Conservation (phyloP, 2,329 filamentous ascomycete genomes). For the Sarocladium strictum region DNA sequence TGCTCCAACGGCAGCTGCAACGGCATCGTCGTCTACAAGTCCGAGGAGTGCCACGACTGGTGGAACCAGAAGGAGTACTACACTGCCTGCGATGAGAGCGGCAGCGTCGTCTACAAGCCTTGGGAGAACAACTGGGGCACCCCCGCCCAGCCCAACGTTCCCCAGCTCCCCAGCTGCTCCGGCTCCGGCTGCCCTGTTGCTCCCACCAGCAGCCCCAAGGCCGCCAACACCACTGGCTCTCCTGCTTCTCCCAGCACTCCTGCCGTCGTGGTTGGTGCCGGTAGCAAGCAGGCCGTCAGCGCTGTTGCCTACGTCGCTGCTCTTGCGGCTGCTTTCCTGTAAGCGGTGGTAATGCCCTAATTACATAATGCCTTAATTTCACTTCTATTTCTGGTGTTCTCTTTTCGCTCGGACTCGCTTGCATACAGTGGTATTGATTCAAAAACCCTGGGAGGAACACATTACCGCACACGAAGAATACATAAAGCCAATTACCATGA, state of each 20-base stretch:
- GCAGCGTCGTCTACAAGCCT: constrained; percentile 17
- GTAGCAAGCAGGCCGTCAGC: constrained; percentile 17
- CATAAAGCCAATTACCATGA: too few relatives aligned
- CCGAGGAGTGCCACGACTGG: constrained; percentile 15
- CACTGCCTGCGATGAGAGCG: constrained; percentile 12
- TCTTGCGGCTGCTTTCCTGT: constrained; percentile 15
- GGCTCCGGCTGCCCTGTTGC: background rate
- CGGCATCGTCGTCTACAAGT: constrained; percentile 18
- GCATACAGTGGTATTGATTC: too few relatives aligned
- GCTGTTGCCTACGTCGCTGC: constrained; percentile 15
- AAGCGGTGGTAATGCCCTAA: constrained; percentile 5
- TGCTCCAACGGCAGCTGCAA: constrained; percentile 15
- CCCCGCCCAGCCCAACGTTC: background rate
- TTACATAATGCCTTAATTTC: too few relatives aligned
- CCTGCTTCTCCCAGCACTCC: constrained; percentile 3
- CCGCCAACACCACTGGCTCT: constrained; percentile 5
- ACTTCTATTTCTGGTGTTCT: too few relatives aligned
- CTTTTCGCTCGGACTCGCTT: too few relatives aligned
- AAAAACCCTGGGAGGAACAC: too few relatives aligned
- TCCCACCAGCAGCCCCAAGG: constrained; percentile 12
- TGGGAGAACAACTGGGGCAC: constrained; percentile 7
- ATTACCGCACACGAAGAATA: too few relatives aligned
- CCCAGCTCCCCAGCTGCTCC: background rate
- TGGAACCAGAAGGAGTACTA: constrained; percentile 13
- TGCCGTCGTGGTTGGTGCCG: constrained; percentile 14